phyloP scores from a whole-genome alignment of 805 yeast genomes.

The Kuraishia hungarica region DNA sequence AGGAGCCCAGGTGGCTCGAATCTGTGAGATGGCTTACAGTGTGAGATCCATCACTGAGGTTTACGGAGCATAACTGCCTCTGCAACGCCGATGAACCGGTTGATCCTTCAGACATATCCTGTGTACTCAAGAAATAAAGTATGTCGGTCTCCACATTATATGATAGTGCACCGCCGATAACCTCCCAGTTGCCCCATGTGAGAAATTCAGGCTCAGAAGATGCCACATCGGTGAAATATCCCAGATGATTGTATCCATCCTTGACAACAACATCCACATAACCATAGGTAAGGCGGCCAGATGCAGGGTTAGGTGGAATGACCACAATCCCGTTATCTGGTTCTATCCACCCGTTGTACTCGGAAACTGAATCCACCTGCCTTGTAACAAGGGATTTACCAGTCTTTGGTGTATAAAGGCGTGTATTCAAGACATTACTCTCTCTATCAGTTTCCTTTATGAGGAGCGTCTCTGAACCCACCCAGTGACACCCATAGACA shows the following conservation, averaged over 20 bases:
- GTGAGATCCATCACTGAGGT: slow-evolving; percentile 21
- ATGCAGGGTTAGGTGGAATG: slow-evolving; percentile 21
- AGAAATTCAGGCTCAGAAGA: slow-evolving; percentile 30
- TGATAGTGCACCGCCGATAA: slow-evolving; percentile 35
- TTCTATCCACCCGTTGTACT: slow-evolving; percentile 42
- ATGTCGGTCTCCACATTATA: slow-evolving; percentile 37
- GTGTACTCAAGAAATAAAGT: slow-evolving; percentile 51
- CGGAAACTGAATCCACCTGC: slow-evolving; percentile 28
- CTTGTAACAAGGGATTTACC: slow-evolving; percentile 30
- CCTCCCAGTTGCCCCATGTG: slow-evolving; percentile 43
- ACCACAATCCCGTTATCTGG: slow-evolving; percentile 19
- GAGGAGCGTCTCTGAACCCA: slow-evolving; percentile 36
- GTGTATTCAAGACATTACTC: slow-evolving; percentile 46
- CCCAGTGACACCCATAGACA: slow-evolving; percentile 58
- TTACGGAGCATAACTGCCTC: slow-evolving; percentile 49
- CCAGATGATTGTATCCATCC: slow-evolving; percentile 55
- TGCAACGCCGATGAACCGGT: slow-evolving; percentile 33
- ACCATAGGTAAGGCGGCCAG: slow-evolving; percentile 31
- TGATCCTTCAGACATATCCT: slow-evolving; percentile 16
- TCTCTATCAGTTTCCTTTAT: slow-evolving; percentile 57
- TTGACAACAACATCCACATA: slow-evolving; percentile 55
- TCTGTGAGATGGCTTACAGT: slow-evolving; percentile 18
- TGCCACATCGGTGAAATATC: slow-evolving; percentile 41
- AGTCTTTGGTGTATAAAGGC: slow-evolving; percentile 27
- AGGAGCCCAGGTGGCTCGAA: slow-evolving; percentile 27